Evolutionary conservation across 495 filamentous ascomycete genomes (phyloP), one percentile per base, ranked within the genome.

Genomic region (Pyrenopolyporus hunteri): DNA sequence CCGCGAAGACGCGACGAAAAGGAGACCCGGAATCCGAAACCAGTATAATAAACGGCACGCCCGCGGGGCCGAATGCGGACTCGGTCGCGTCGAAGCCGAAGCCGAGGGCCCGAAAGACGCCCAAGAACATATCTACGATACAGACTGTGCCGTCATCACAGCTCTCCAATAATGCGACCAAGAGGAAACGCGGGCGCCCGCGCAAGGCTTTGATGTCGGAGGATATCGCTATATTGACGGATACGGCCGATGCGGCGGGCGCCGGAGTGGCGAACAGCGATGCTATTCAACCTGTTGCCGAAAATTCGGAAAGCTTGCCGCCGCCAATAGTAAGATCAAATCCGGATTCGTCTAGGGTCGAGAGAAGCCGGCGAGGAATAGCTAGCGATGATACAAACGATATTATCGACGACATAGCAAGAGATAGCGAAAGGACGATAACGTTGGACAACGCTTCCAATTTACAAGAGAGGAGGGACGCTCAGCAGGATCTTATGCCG

Each of bases 51-150:
- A 45, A 48, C 23, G 63, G 57, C 32, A 64, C 49, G 17, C 46
- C 57, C 3, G 31, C 14, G 11, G 46, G 33, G n/a, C 28, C 50
- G 22, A 29, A 28, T 26, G 52, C 36, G 29, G 63, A 44, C 19
- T 53, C 54, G 19, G 45, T 23, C 35, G 52, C 66, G 8, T 54
- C 74, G 8, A 80, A 76, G 47, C 63, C 66, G 6, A 74, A 69
- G 23, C 32, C 69, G 2, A 65, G 16, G 28, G 35, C 36, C 20
- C 63, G 66, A 29, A 71, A 67, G 57, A 71, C 69, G 8, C 69
- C 69, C 11, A 67, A 44, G 33, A 65, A 25, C 6, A 35, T 19
- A 11, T 25, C 63, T 26, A 46, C 51, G 1, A 44, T 23, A 20
- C 37, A 55, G 23, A 6, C 45, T 19, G 53, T 69, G 11, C 66